Evolutionary conservation across 352 stramenopile genomes (phyloP).

Genomic region (Pythium brachiatum): DNA sequence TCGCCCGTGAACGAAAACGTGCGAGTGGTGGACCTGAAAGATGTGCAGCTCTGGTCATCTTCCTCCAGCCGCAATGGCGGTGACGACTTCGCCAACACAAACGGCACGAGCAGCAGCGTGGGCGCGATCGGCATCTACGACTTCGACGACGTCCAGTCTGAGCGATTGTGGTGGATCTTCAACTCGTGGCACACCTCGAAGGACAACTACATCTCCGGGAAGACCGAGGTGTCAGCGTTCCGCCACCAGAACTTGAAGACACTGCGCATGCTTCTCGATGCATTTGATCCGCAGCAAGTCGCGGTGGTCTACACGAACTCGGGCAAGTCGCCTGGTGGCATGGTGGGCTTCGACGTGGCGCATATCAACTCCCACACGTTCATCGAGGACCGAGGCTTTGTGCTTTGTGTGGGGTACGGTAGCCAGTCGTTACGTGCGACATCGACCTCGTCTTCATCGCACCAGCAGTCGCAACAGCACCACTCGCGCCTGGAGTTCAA

Average conservation of each 20-base stretch:
- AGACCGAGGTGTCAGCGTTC: slow-evolving; percentile 66
- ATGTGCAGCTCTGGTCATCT: slow-evolving; percentile 42
- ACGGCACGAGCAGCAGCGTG: slow-evolving; percentile 31
- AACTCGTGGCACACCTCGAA: slow-evolving; percentile 66
- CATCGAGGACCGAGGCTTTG: slow-evolving; percentile 61
- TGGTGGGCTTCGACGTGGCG: slow-evolving; percentile 75
- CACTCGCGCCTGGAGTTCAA: slow-evolving; percentile 28
- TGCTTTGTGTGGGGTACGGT: slow-evolving; percentile 69
- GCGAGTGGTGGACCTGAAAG: slow-evolving; percentile 60
- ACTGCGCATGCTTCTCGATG: slow-evolving; percentile 63
- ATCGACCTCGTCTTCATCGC: neutral
- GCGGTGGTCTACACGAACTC: slow-evolving; percentile 56
- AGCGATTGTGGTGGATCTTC: slow-evolving; percentile 83
- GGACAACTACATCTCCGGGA: slow-evolving; percentile 66
- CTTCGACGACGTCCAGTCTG: slow-evolving; percentile 80
- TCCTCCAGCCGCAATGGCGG: neutral
- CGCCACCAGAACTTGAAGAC: slow-evolving; percentile 68
- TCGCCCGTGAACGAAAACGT: slow-evolving; percentile 30
- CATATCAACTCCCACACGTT: slow-evolving; percentile 75
- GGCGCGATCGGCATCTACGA: slow-evolving; percentile 62
- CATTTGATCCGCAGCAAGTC: slow-evolving; percentile 79
- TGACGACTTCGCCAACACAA: slow-evolving; percentile 21
- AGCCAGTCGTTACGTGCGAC: slow-evolving; percentile 10
- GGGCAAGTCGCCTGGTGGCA: slow-evolving; percentile 33
- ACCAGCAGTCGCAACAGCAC: slow-evolving; percentile 5